These are phyloP conservation scores for Berkeleyomyces rouxiae DNA, from an alignment of 2,329 filamentous ascomycete species.

Conservation along the genomic window DNA sequence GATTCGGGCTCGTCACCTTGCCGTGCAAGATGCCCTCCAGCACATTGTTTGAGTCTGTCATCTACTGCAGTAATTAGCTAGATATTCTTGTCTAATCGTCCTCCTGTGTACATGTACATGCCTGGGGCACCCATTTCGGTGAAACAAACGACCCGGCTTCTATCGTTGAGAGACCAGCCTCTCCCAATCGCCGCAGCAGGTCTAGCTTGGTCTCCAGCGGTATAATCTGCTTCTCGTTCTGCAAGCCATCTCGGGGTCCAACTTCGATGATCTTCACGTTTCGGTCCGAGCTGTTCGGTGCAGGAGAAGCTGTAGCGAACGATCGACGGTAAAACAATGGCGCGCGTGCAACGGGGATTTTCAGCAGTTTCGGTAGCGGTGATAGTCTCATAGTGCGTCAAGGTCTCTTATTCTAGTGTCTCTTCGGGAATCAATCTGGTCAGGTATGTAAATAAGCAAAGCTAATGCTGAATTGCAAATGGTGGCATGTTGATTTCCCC, in stretches of 20 bases:
- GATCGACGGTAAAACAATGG: constrained; percentile 2
- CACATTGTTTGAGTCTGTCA: constrained; percentile 64
- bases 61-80: constrained; percentile 28
- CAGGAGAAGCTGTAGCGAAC: constrained; percentile 6
- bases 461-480: background rate
- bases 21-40: constrained; percentile 48
- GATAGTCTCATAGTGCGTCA: background rate
- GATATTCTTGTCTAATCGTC: background rate
- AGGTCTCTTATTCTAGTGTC: background rate
- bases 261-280: constrained; percentile 59
- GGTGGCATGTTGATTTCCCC: background rate
- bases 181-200: constrained; percentile 51
- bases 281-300: constrained; percentile 21
- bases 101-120: constrained; percentile 21
- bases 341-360: background rate
- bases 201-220: constrained; percentile 59
- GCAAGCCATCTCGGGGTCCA: constrained; percentile 69
- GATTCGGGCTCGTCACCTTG: constrained; percentile 34
- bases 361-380: background rate
- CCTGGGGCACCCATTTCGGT: constrained; percentile 73
- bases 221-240: constrained; percentile 64
- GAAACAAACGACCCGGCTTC: constrained; percentile 72
- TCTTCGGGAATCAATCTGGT: background rate
- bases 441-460: background rate
- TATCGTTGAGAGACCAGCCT: constrained; percentile 54